Evolutionary conservation across 1,284 basidiomycete species (phyloP), one percentile per base, ranked within the genome.

Genomic region (Puccinia brachypodii): DNA sequence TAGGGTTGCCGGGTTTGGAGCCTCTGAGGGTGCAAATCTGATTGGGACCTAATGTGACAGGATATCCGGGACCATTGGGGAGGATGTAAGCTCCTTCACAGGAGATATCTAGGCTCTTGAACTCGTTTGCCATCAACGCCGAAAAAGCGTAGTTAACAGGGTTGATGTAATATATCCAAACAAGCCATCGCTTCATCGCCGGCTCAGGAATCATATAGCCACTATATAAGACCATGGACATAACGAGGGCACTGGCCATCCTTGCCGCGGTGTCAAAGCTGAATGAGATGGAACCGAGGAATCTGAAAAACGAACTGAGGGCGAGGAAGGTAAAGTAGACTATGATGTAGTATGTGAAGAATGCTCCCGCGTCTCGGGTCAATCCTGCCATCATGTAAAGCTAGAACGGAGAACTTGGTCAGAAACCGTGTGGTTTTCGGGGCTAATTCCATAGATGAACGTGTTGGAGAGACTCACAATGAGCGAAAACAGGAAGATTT

Each of bases 171-270:
- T 90, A 92, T 71, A 94, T 90, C 93, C 94, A 95, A 88, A 93
- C 94, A 22, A 95, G 86, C 94, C 94, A 96, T 75, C 92, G 88
- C 86, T 94, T 92, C 93, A 96, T 94, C 82, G 90, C 88, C 83
- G 89, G 89, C 9, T 91, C 64, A 22, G 83, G 84, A 36, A 84
- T 84, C 77, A 84, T 83, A 72, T 84, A 84, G 31, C 83, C 84
- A 36, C 82, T 83, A 68, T 83, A 83, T 3, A 78, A 33, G 31
- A 82, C 83, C 83, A 62, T 74, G 2, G 9, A n/a, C 66, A 60
- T 66, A 28, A 76, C 53, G 0, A 73, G 44, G 4, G 89, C 85
- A 11, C 87, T 87, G 0, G 89, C 89, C 28, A 89, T 85, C 74
- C 89, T 87, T 28, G 89, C 89, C 0, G 89, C 89, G 33, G 88